These are phyloP conservation scores for Mariannaea elegans DNA, from an alignment of 2,329 filamentous ascomycete genomes.

Conservation along the genomic window DNA sequence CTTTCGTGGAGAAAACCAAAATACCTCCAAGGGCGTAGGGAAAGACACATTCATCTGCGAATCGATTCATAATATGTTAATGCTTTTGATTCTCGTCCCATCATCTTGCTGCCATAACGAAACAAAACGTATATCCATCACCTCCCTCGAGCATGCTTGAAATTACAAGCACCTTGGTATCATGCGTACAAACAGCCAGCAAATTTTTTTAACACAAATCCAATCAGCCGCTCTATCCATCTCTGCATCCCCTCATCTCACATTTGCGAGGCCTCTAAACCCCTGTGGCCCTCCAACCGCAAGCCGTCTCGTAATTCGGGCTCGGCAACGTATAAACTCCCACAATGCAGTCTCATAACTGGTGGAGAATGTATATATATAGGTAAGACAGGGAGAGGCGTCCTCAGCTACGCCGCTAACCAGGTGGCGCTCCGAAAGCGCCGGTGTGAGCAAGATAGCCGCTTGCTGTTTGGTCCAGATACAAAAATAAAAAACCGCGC, in stretches of 20 bases:
- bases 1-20: too few relatives aligned
- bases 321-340: background rate
- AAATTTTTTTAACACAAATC: background rate
- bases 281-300: background rate
- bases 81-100: constrained; percentile 11
- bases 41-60: too few relatives aligned
- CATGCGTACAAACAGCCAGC: background rate
- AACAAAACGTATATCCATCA: background rate
- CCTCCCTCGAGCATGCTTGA: constrained; percentile 7
- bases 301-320: background rate
- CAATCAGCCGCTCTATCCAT: background rate
- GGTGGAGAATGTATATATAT: background rate
- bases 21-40: too few relatives aligned
- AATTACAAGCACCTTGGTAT: background rate
- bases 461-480: background rate
- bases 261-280: background rate
- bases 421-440: constrained; percentile 10
- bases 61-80: constrained; percentile 1
- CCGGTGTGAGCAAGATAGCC: constrained; percentile 3
- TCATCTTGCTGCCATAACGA: constrained; percentile 5
- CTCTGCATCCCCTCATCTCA: background rate
- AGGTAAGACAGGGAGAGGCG: constrained; percentile 2
- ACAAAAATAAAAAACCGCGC: background rate
- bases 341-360: constrained; percentile 4
- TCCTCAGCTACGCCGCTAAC: background rate